Percentiles rank a stretch among this genome's conserved stretches.
These are phyloP conservation scores for Salix arbutifolia DNA, from an alignment of 345 rosid species.

Conservation along the genomic window DNA sequence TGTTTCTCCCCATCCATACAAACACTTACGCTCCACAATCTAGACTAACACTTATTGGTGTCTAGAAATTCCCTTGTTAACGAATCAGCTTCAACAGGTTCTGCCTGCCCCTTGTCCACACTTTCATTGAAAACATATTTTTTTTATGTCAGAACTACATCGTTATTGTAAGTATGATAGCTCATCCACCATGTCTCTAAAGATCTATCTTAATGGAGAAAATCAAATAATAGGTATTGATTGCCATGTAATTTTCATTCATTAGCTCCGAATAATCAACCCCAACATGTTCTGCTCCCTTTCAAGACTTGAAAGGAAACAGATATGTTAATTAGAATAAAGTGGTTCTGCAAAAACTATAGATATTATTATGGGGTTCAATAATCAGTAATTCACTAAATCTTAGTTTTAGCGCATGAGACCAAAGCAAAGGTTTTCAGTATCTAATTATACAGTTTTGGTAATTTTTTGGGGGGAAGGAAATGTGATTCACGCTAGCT, in stretches of 20 bases:
- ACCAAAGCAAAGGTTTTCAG: neutral
- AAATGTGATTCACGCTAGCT: neutral
- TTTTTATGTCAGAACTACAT: slow-evolving; percentile 21
- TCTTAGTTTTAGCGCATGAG: neutral
- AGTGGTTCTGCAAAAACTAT: neutral
- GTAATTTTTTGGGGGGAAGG: neutral
- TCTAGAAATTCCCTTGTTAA: slow-evolving; percentile 71
- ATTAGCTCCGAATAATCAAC: no score
- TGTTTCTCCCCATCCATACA: slow-evolving; percentile 91
- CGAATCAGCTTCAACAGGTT: slow-evolving; percentile 60
- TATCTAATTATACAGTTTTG: neutral
- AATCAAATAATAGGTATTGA: neutral
- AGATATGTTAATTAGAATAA: no score
- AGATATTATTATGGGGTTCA: neutral
- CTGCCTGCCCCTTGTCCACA: slow-evolving; percentile 79
- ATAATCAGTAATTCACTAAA: neutral
- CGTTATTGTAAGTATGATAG: slow-evolving; percentile 2
- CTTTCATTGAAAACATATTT: slow-evolving; percentile 19
- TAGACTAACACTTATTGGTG: slow-evolving; percentile 77
- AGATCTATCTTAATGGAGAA: neutral
- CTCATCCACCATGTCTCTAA: neutral
- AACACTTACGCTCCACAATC: slow-evolving; percentile 83
- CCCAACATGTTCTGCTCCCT: no score
- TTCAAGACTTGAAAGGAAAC: no score
- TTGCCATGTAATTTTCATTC: neutral